phyloP scores from a whole-genome alignment of 2,329 filamentous ascomycete species.

The Epichloe typhina region DNA sequence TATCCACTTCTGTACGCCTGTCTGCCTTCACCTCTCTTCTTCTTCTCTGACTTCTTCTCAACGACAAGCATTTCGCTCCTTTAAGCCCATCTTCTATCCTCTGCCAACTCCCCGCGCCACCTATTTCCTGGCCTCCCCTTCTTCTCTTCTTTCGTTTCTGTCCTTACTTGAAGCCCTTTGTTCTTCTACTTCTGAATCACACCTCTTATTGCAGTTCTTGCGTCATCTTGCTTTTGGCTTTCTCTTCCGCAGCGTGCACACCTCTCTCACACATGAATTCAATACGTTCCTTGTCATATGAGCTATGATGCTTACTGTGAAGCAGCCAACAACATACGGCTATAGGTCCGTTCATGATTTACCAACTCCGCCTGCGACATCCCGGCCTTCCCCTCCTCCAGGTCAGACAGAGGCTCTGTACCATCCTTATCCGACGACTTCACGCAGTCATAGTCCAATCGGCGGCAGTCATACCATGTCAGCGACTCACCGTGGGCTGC shows the following conservation, averaged over 20 bases:
- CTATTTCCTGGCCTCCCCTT: neutral
- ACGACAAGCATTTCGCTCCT: neutral
- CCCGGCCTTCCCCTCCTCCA: conserved; percentile 41
- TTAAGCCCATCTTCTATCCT: neutral
- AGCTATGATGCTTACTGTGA: conserved; percentile 47
- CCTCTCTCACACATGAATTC: conserved; percentile 14
- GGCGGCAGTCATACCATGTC: conserved; percentile 44
- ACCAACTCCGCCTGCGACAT: conserved; percentile 43
- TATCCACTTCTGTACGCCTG: conserved; percentile 13
- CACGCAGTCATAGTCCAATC: conserved; percentile 33
- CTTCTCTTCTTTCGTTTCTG: neutral
- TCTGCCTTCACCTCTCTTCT: conserved; percentile 10
- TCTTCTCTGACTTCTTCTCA: conserved; percentile 6
- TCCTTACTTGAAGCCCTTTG: neutral
- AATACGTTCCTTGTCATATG: conserved; percentile 13
- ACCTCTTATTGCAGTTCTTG: neutral
- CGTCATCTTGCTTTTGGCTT: neutral
- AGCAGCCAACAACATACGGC: conserved; percentile 45
- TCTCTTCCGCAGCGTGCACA: neutral
- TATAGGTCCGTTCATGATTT: conserved; percentile 50
- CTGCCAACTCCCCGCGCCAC: neutral
- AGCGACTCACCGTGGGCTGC: conserved; percentile 55
- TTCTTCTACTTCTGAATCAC: neutral
- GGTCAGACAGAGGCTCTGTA: conserved; percentile 33
- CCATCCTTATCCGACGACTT: conserved; percentile 25